Base-by-base conservation (phyloP, 2,329 filamentous ascomycete species). In the Aspergillus hiratsukae region DNA sequence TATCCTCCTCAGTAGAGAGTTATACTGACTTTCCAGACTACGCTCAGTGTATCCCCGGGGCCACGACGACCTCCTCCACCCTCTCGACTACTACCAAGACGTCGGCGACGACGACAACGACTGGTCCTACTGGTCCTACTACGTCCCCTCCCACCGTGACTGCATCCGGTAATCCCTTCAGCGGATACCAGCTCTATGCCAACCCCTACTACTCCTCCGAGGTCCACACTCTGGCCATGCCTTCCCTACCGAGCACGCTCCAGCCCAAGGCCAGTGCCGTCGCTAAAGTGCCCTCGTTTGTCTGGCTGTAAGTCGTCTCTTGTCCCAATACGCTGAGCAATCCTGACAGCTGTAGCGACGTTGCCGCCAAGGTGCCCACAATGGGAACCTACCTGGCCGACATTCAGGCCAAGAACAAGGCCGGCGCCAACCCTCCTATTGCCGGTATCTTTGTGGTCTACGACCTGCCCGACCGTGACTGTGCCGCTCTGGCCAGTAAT, bases 381-480 rank as follows among this genome's bases (percentile, higher is more conserved):
- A 77, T 83, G 70, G 77, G 73, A 3, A 74, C 73, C 0, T 81
- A 77, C 61, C 70, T 81, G 19, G 69, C 68, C 4, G 76, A 81
- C 49, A 81, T 82, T 63, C 68, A 77, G 58, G 64, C 71, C 40
- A 66, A 76, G 61, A 82, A 83, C 55, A 71, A 68, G 27, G 77
- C 75, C 27, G 79, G 80, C n/a, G 77, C 78, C 7, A 78, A 68
- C 52, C 75, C 76, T 35, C 74, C 75, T 3, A 66, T 79, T 55
- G 76, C 78, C 19, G 78, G 77, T 19, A 76, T 76, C 1, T 81
- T 86, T 53, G 84, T 87, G 54, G 81, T 87, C 53, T 87, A 87
- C 69, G 81, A 87, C 67, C 73, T 87, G 11, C 84, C 84, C 48
- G 83, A 85, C 63, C 81, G 84, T 67, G 84, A 87, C 67, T 87